Conservation (phyloP, 2,329 filamentous ascomycete species). For the Cercospora nicotianae region DNA sequence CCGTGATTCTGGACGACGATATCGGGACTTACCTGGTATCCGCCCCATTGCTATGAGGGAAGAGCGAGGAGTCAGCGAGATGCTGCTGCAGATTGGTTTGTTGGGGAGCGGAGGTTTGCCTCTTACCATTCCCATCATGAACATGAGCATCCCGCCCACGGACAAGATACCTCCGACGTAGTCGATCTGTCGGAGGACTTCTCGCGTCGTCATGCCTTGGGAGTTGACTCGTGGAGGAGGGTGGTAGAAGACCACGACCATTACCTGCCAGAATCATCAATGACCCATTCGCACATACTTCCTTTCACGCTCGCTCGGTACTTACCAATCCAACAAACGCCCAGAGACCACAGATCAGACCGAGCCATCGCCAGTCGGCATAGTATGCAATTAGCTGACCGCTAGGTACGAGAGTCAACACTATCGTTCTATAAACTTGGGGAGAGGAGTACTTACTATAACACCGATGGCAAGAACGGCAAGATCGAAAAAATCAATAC, state of each 20-base stretch:
- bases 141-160: slow-evolving; percentile 52
- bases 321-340: slow-evolving; percentile 50
- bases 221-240: slow-evolving; percentile 53
- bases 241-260: slow-evolving; percentile 55
- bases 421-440: neutral
- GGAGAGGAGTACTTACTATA: slow-evolving; percentile 43
- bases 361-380: slow-evolving; percentile 56
- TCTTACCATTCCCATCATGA: slow-evolving; percentile 48
- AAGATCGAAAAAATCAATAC: slow-evolving; percentile 61
- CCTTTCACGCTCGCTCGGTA: too few relatives aligned
- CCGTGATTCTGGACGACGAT: neutral
- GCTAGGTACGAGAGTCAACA: slow-evolving; percentile 14
- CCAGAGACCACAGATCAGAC: slow-evolving; percentile 55
- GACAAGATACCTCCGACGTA: slow-evolving; percentile 54
- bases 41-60: slow-evolving; percentile 22
- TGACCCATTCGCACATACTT: too few relatives aligned
- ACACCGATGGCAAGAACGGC: slow-evolving; percentile 61
- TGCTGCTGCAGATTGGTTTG: too few relatives aligned
- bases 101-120: too few relatives aligned
- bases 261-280: slow-evolving; percentile 26
- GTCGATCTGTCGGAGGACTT: slow-evolving; percentile 51
- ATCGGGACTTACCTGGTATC: slow-evolving; percentile 25
- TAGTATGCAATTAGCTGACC: slow-evolving; percentile 57
- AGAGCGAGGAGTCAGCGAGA: neutral
- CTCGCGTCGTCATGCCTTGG: slow-evolving; percentile 42